Base-by-base conservation (phyloP, 352 stramenopile species). In the Phytophthora melonis region DNA sequence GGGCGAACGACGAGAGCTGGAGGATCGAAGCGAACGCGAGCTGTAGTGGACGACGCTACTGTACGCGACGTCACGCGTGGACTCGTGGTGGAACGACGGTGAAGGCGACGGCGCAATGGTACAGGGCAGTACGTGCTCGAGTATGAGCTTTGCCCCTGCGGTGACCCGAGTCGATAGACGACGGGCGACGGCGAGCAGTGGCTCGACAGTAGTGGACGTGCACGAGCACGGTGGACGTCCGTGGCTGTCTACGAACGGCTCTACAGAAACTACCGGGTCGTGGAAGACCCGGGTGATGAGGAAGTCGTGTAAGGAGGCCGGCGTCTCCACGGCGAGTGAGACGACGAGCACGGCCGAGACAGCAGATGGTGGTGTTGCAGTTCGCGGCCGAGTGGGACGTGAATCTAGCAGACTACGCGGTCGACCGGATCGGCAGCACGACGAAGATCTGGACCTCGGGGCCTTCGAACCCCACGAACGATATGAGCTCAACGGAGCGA, bases 261-360 rank as follows among this genome's bases (percentile, higher is more conserved):
- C 1, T 1, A 21, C 25, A 0, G 21, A 25, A 0, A 5, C 49
- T 14, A 13, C n/a, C 27, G 49, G 49, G 49, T 67, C 60, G 49
- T 67, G 49, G 60, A 67, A 67, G 30, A 59, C 30, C 49, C 30
- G 1, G 10, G 6, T 3, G 6, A 21, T 53, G 60, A 41, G 49
- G 60, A 67, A 53, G 49, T 3, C 60, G 60, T 67, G 27, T 32
- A 32, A 32, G 27, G 27, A 32, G 27, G 27, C 27, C 27, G 27
- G 27, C 27, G 27, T 32, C 27, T 32, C 27, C 27, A 32, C 27
- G 27, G 5, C 6, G 27, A 32, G 27, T 3, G 27, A 32, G 27
- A 6, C 27, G 27, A 32, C 27, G 27, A 3, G 2, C 27, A 32
- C 3, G 3, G 27, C 27, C 27, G 27, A 32, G 2, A 2, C 23